phyloP scores from a whole-genome alignment of 169 alveolate genomes.

The Haemoproteus tartakovskyi region DNA sequence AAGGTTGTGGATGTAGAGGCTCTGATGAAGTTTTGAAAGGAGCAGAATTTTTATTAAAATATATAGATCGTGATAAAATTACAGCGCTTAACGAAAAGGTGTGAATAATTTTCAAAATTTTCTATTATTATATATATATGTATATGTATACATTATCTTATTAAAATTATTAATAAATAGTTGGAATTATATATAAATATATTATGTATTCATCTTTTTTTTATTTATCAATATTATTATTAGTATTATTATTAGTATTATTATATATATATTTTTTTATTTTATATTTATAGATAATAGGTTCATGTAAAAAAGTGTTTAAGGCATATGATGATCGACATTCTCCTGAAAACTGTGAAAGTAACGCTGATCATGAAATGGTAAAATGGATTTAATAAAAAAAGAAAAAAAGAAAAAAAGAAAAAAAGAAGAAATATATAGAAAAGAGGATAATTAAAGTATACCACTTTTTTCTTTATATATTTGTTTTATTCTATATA shows the following conservation, averaged over 20 bases:
- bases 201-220: neutral
- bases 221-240: neutral
- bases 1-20: slow-evolving; percentile 77
- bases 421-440: too few relatives aligned
- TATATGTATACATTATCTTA: neutral
- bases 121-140: neutral
- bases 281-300: slow-evolving; percentile 29
- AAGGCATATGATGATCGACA: slow-evolving; percentile 72
- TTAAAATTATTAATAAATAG: neutral
- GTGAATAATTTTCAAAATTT: neutral
- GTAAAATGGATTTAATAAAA: slow-evolving; percentile 8
- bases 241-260: too few relatives aligned
- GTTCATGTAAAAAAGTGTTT: slow-evolving; percentile 72
- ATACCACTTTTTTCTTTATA: too few relatives aligned
- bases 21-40: slow-evolving; percentile 70
- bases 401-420: too few relatives aligned
- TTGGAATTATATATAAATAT: neutral
- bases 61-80: slow-evolving; percentile 71
- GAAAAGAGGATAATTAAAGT: too few relatives aligned
- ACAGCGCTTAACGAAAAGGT: slow-evolving; percentile 77
- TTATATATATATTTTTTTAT: neutral
- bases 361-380: slow-evolving; percentile 80
- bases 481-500: too few relatives aligned
- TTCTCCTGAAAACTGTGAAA: slow-evolving; percentile 66
- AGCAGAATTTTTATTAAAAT: slow-evolving; percentile 72